A percentile compares a stretch with the other conserved stretches of the same genome.
Conservation (phyloP, 768 basidiomycete species). For the Dentipellis fragilis region DNA sequence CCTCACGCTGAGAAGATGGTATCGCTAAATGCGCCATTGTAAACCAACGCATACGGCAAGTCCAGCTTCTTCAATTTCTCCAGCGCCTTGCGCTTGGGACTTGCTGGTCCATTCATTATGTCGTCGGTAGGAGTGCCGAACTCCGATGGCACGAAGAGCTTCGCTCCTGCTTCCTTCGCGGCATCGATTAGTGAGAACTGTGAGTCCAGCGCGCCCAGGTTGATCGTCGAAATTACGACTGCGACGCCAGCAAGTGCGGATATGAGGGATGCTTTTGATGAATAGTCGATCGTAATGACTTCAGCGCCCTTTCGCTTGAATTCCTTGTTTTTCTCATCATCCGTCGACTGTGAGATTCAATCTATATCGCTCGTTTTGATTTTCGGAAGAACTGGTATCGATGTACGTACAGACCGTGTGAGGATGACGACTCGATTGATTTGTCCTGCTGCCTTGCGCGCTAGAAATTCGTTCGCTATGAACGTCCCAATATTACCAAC, state of each 20-base stretch:
- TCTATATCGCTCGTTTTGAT: neutral
- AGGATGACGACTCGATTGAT: neutral
- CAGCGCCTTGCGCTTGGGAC: neutral
- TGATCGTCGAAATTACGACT: constrained; percentile 1
- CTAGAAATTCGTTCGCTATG: constrained; percentile 5
- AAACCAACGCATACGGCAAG: constrained; percentile 3
- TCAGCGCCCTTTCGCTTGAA: neutral
- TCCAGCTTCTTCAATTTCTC: neutral
- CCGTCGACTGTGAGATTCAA: neutral
- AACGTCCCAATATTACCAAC: constrained; percentile 1
- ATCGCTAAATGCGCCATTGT: constrained; percentile 2
- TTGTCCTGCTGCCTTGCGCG: neutral
- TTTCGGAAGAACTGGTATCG: neutral
- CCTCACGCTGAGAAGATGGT: neutral
- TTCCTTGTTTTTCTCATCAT: neutral
- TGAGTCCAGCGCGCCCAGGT: neutral
- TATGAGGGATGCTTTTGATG: neutral
- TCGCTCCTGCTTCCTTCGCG: constrained; percentile 1
- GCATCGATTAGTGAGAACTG: neutral
- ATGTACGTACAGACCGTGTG: neutral
- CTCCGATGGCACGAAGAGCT: constrained; percentile 12
- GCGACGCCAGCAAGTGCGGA: neutral
- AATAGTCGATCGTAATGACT: neutral
- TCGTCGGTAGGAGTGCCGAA: constrained; percentile 13
- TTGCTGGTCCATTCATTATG: too few relatives aligned